Conservation (phyloP, 2,329 filamentous ascomycete genomes). For the Byssoonygena ceratinophila region DNA sequence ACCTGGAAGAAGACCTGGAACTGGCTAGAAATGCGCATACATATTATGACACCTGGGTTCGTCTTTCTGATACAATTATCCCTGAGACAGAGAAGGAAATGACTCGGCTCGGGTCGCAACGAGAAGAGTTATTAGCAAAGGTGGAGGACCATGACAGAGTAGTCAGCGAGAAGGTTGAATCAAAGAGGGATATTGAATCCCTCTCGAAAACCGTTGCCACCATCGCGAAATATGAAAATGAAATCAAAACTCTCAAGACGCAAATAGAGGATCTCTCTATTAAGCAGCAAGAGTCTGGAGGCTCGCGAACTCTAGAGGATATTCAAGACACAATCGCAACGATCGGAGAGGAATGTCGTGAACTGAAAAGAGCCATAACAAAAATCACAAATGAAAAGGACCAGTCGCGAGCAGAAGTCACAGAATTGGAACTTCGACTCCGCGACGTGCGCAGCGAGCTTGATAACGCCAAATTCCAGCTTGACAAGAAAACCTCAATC, state of each 20-base stretch:
- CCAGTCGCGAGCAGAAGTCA: constrained; percentile 56
- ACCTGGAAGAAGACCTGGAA: constrained; percentile 52
- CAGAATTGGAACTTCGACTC: constrained; percentile 62
- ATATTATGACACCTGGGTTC: constrained; percentile 63
- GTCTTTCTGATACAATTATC: constrained; percentile 58
- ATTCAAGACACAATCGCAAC: constrained; percentile 66
- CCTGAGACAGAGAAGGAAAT: constrained; percentile 57
- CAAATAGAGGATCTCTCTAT: constrained; percentile 66
- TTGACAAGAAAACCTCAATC: constrained; percentile 70
- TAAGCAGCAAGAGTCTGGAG: constrained; percentile 59
- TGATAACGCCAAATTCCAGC: constrained; percentile 56
- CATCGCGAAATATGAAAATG: constrained; percentile 61
- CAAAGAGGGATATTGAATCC: constrained; percentile 62
- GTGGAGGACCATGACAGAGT: constrained; percentile 58
- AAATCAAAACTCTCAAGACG: constrained; percentile 58
- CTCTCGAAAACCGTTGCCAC: constrained; percentile 64
- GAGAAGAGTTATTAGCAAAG: constrained; percentile 48
- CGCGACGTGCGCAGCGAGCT: constrained; percentile 66
- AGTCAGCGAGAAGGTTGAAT: constrained; percentile 53
- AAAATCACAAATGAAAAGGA: constrained; percentile 63
- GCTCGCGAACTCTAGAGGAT: constrained; percentile 64
- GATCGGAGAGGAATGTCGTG: constrained; percentile 56
- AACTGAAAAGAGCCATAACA: constrained; percentile 51
- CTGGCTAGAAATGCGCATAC: constrained; percentile 53
- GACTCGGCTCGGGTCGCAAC: constrained; percentile 51